Conservation (phyloP, 306 rosid genomes). For the Bauhinia variegata region DNA sequence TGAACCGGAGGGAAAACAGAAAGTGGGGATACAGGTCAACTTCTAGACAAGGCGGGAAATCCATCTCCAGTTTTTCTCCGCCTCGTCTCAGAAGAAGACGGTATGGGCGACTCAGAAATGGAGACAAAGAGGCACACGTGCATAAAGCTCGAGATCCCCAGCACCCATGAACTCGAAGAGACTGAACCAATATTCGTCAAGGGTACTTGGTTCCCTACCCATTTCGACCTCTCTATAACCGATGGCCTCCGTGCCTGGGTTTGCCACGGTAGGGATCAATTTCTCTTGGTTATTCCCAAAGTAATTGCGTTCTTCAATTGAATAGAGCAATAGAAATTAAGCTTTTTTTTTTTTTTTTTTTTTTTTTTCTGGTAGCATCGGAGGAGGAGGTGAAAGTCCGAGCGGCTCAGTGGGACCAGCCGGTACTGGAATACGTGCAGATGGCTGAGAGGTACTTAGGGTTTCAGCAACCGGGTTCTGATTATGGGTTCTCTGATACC, state of each 20-base stretch:
- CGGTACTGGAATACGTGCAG: constrained; percentile 57
- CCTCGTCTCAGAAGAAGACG: not conserved
- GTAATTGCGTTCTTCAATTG: not conserved
- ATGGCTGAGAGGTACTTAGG: constrained; percentile 77
- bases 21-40: too few species aligned
- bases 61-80: not conserved
- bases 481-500: constrained; percentile 68
- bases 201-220: constrained; percentile 64
- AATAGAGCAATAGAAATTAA: constrained; percentile 4
- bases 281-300: not conserved
- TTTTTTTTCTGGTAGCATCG: constrained; percentile 61
- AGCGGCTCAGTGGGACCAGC: constrained; percentile 94
- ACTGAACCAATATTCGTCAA: constrained; percentile 63
- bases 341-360: not conserved
- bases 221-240: constrained; percentile 71
- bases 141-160: constrained; percentile 57
- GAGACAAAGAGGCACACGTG: constrained; percentile 63
- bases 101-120: constrained; percentile 31
- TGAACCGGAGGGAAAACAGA: too few species aligned
- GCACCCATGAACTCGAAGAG: constrained; percentile 9
- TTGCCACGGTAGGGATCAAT: constrained; percentile 53
- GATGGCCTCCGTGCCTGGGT: constrained; percentile 74
- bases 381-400: constrained; percentile 81
- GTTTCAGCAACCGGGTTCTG: constrained; percentile 71
- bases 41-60: too few species aligned